Evolutionary conservation across 805 yeast genomes (phyloP).

Genomic region (Metschnikowia kunwiensis): DNA sequence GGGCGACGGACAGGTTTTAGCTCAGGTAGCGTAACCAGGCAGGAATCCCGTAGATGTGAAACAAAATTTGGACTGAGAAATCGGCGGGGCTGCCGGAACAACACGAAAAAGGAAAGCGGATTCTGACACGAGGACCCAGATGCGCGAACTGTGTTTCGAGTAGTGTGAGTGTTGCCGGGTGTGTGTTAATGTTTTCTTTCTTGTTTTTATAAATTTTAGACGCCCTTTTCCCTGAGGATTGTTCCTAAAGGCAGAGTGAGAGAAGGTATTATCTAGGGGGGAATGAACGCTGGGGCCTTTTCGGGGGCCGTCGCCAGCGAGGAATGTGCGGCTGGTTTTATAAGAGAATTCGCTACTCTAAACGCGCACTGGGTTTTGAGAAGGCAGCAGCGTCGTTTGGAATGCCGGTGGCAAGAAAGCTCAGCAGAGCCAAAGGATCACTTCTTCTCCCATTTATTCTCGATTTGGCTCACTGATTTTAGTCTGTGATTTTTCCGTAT

Average conservation of each 20-base stretch:
- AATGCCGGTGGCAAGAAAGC: neutral
- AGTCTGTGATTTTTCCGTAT: neutral
- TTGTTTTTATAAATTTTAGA: no score
- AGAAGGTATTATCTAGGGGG: neutral
- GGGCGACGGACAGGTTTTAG: slow-evolving; percentile 1
- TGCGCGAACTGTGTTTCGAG: neutral
- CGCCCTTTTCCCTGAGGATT: neutral
- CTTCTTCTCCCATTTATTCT: neutral
- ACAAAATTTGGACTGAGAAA: slow-evolving; percentile 4
- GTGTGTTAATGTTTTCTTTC: neutral
- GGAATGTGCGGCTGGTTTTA: slow-evolving; percentile 7
- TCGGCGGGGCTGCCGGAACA: slow-evolving; percentile 6
- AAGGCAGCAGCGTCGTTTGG: neutral
- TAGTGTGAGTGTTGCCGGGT: neutral
- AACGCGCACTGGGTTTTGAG: slow-evolving; percentile 5
- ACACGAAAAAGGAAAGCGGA: slow-evolving; percentile 1
- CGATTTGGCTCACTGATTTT: no score
- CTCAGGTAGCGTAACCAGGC: slow-evolving; percentile 5
- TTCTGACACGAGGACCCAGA: neutral
- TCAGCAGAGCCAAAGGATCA: neutral
- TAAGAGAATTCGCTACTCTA: slow-evolving; percentile 5
- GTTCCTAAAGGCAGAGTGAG: neutral
- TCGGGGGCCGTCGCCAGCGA: neutral
- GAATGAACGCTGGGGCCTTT: neutral
- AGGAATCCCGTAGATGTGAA: slow-evolving; percentile 9